Percentiles rank a stretch among this genome's conserved stretches.
Conservation (phyloP, 1,139 yeast species). For the Pneumocystis sp. region DNA sequence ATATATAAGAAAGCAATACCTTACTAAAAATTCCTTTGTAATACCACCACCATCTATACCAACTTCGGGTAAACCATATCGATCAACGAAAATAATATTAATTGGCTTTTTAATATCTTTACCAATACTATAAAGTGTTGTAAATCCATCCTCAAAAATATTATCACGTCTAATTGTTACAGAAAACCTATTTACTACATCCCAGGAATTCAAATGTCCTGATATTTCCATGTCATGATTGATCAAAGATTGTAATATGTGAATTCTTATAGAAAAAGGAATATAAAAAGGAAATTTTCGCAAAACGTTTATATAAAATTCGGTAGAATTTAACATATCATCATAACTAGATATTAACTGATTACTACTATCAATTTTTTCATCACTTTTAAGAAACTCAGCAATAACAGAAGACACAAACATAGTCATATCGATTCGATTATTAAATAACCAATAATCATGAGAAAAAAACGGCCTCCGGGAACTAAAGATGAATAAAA, state of each 20-base stretch:
- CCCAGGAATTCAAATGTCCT: slow-evolving; percentile 14
- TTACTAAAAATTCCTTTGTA: slow-evolving; percentile 74
- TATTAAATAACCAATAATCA: slow-evolving; percentile 42
- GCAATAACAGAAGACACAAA: slow-evolving; percentile 28
- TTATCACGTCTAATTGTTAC: slow-evolving; percentile 56
- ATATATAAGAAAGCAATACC: neutral
- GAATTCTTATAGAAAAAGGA: slow-evolving; percentile 59
- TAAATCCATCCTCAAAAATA: slow-evolving; percentile 60
- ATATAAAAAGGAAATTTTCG: slow-evolving; percentile 63
- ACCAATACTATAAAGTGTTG: slow-evolving; percentile 36
- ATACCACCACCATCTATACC: slow-evolving; percentile 97
- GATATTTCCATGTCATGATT: slow-evolving; percentile 31
- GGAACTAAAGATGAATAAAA: slow-evolving; percentile 20
- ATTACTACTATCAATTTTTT: slow-evolving; percentile 14
- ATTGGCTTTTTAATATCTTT: slow-evolving; percentile 43
- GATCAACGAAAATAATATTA: slow-evolving; percentile 52
- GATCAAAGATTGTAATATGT: slow-evolving; percentile 52
- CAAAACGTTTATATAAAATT: slow-evolving; percentile 35
- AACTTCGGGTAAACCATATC: slow-evolving; percentile 61
- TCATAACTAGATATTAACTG: slow-evolving; percentile 17
- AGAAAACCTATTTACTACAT: slow-evolving; percentile 21
- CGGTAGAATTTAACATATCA: slow-evolving; percentile 16
- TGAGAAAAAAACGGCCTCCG: slow-evolving; percentile 42
- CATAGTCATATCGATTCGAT: slow-evolving; percentile 17
- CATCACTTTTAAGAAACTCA: slow-evolving; percentile 13